Evolutionary conservation across 805 yeast species (phyloP).

Genomic region (Lipomyces chichibuensis): DNA sequence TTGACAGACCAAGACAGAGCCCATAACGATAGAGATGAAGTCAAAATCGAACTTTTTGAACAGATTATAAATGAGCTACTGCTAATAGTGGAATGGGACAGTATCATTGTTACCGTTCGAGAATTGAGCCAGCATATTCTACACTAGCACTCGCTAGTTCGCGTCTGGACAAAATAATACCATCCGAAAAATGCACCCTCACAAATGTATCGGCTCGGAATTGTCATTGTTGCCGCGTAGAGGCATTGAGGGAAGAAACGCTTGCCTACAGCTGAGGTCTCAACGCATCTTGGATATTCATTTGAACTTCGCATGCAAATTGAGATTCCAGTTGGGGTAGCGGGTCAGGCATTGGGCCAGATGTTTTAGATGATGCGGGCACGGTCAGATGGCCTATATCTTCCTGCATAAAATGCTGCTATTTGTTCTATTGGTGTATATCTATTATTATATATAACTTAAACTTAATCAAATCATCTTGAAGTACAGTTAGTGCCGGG

Average conservation of each 20-base stretch:
- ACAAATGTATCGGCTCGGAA: slow-evolving; percentile 1
- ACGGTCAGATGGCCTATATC: not conserved
- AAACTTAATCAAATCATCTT: no score
- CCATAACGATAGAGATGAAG: slow-evolving; percentile 23
- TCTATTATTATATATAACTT: not conserved
- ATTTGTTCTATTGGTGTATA: not conserved
- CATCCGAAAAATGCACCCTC: not conserved
- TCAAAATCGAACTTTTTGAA: slow-evolving; percentile 8
- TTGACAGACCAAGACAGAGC: not conserved
- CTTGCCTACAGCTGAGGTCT: slow-evolving; percentile 21
- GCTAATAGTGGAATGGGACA: slow-evolving; percentile 15
- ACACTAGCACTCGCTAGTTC: not conserved
- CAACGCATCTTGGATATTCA: slow-evolving; percentile 8
- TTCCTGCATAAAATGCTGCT: no score
- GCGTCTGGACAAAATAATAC: not conserved
- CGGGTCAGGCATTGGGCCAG: not conserved
- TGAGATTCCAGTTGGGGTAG: no score
- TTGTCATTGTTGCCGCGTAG: slow-evolving; percentile 20
- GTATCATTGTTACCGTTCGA: slow-evolving; percentile 12
- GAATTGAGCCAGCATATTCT: slow-evolving; percentile 21
- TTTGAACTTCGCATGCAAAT: no score
- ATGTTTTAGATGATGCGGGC: not conserved
- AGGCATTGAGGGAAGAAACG: slow-evolving; percentile 28
- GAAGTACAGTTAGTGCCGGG: no score
- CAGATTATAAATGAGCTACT: slow-evolving; percentile 21